These are phyloP conservation scores for Linderniella brevidens DNA, from an alignment of 257 asterid species.

Conservation along the genomic window DNA sequence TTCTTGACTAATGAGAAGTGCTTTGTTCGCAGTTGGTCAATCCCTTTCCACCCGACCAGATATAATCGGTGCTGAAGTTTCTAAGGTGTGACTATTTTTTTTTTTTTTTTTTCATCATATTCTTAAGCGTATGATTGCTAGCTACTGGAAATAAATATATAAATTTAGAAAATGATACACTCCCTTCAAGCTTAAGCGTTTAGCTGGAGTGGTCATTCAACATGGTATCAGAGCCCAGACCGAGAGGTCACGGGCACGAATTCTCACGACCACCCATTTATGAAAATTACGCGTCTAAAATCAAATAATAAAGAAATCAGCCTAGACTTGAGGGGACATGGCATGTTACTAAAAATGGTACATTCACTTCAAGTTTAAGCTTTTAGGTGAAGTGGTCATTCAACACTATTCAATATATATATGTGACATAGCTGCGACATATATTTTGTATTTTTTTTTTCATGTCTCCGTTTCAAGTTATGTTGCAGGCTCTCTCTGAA, in stretches of 20 bases:
- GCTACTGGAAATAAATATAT: no score
- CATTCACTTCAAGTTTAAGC: neutral
- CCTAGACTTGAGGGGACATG: no score
- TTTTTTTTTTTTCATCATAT: constrained; percentile 6
- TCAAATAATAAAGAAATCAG: no score
- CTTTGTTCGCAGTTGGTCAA: constrained; percentile 67
- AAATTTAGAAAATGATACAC: no score
- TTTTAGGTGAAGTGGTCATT: no score
- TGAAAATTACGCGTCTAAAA: no score
- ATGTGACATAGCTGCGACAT: neutral
- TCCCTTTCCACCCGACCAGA: constrained; percentile 96
- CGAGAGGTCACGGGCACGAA: no score
- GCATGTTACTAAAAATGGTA: neutral
- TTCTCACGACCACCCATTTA: no score
- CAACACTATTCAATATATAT: neutral
- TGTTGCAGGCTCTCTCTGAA: constrained; percentile 84
- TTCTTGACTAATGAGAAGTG: no score
- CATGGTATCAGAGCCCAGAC: no score
- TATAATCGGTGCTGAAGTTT: constrained; percentile 63
- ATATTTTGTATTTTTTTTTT: constrained; percentile 14
- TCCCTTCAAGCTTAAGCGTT: no score
- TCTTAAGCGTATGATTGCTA: neutral
- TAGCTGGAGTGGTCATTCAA: no score
- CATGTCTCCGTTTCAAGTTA: constrained; percentile 22
- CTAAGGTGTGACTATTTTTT: constrained; percentile 38